These are phyloP conservation scores for Pythium sp. DNA, from an alignment of 352 stramenopile species.

Conservation along the genomic window DNA sequence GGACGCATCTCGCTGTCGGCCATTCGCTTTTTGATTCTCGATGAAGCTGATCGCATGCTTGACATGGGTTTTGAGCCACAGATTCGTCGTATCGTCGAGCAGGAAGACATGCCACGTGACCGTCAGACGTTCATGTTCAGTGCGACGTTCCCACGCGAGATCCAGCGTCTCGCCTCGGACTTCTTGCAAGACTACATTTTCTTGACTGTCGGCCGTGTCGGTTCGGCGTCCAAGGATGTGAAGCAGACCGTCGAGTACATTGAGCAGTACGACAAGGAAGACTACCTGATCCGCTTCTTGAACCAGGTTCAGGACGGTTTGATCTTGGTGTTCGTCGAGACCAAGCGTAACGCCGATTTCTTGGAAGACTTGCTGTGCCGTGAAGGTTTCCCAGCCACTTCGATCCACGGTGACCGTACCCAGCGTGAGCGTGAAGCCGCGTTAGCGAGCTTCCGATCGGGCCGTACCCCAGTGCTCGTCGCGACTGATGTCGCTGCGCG, in stretches of 20 bases:
- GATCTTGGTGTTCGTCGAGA: conserved; percentile 99
- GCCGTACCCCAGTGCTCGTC: conserved; percentile 92
- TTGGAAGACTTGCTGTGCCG: conserved; percentile 95
- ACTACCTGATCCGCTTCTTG: conserved; percentile 96
- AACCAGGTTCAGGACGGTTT: conserved; percentile 89
- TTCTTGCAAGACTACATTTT: conserved; percentile 99
- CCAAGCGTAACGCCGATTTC: conserved; percentile 96
- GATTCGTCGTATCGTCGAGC: conserved; percentile 98
- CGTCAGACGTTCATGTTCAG: conserved; percentile 99
- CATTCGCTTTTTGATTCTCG: conserved; percentile 96
- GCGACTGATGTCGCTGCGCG: conserved; percentile 98
- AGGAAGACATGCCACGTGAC: conserved; percentile 96
- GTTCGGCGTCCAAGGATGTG: conserved; percentile 97
- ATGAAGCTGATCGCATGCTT: conserved; percentile 99
- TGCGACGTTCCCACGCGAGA: conserved; percentile 98
- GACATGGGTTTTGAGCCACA: conserved; percentile 99
- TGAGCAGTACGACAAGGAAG: conserved; percentile 95
- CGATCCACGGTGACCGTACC: conserved; percentile 98
- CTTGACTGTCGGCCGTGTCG: conserved; percentile 97
- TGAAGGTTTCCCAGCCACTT: conserved; percentile 89
- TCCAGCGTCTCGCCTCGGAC: conserved; percentile 95
- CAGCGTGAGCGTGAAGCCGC: conserved; percentile 94
- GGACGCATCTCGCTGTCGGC: conserved; percentile 87
- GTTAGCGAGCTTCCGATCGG: conserved; percentile 91
- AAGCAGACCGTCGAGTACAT: conserved; percentile 98